phyloP scores from a whole-genome alignment of 2,329 filamentous ascomycete genomes.

The Fusarium denticulatum region DNA sequence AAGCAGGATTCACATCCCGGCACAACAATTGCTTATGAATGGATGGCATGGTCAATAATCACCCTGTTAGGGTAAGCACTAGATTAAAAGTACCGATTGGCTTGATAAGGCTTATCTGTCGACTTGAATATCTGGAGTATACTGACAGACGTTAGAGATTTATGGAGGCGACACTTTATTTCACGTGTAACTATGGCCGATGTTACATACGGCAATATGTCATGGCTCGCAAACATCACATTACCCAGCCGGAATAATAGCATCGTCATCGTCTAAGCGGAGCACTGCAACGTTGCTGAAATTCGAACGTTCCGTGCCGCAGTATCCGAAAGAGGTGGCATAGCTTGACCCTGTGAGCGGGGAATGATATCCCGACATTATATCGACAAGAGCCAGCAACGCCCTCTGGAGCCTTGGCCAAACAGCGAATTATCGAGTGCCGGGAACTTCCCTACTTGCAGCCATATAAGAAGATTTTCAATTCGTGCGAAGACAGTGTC shows the following conservation, averaged over 20 bases:
- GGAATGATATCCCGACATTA: no score
- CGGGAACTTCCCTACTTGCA: rapidly evolving
- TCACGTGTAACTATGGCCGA: not conserved
- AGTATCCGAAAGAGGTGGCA: not conserved
- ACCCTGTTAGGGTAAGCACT: not conserved
- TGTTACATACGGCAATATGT: not conserved
- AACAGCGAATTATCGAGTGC: no score
- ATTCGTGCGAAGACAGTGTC: rapidly evolving
- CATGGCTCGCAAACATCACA: not conserved
- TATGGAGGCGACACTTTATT: not conserved
- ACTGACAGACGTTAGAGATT: no score
- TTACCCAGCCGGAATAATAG: rapidly evolving
- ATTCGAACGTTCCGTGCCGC: not conserved
- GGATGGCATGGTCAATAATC: not conserved
- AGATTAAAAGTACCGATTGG: not conserved
- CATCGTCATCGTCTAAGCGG: rapidly evolving
- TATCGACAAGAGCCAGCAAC: not conserved
- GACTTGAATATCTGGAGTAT: not conserved
- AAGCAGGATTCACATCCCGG: not conserved
- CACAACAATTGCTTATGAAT: not conserved
- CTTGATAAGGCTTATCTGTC: not conserved
- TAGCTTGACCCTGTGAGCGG: not conserved
- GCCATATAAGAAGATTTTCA: rapidly evolving
- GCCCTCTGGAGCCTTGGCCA: no score
- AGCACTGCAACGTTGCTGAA: not conserved